A percentile compares a stretch with the other conserved stretches of the same genome.
Conservation (phyloP, 75 land plant genomes). For the Sequoia sempervirens region DNA sequence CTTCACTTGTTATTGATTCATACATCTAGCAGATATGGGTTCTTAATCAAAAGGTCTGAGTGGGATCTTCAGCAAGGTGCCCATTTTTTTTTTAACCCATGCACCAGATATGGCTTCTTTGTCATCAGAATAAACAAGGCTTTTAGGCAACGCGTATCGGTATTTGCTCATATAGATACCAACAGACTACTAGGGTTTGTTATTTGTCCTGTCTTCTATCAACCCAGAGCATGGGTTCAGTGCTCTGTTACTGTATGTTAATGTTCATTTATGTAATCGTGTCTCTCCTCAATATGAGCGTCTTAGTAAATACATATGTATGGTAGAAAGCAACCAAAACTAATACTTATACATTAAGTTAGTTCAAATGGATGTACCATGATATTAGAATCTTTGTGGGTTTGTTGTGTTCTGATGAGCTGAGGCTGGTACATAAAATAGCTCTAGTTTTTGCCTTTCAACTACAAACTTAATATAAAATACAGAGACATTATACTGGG, state of each 20-base stretch:
- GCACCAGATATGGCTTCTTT: no score
- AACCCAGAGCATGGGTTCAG: no score
- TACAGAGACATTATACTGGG: neutral
- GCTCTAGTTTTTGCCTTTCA: neutral
- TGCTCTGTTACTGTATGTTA: no score
- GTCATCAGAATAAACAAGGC: no score
- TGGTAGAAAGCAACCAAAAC: neutral
- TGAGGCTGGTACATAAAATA: neutral
- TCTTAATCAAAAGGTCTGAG: neutral
- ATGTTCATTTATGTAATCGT: no score
- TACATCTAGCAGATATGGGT: neutral
- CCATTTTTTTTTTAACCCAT: neutral
- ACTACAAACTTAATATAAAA: neutral
- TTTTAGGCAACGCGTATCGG: no score
- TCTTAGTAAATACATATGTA: neutral
- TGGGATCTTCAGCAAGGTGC: neutral
- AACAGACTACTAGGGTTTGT: no score
- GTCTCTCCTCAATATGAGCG: no score
- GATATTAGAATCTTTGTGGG: neutral
- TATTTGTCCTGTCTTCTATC: no score
- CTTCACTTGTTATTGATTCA: neutral
- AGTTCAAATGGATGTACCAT: neutral
- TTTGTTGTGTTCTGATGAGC: neutral
- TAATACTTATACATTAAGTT: neutral
- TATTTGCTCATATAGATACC: no score